A percentile compares a stretch with the other conserved stretches of the same genome.
Evolutionary conservation across 441 rosid species (phyloP).

Genomic region (Jatropha podagrica): DNA sequence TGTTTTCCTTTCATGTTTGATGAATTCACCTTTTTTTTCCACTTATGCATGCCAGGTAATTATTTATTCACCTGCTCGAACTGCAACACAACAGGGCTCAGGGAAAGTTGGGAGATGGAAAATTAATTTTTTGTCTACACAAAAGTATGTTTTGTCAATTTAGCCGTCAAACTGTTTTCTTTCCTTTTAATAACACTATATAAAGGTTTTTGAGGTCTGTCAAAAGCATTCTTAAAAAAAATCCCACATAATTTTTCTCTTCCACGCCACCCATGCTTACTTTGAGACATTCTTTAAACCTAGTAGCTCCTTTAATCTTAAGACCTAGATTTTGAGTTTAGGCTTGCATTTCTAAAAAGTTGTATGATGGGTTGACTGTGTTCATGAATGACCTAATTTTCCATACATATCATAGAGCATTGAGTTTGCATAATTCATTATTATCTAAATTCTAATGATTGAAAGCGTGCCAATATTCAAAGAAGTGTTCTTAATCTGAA

Average conservation of each 20-base stretch:
- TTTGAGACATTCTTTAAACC: no score
- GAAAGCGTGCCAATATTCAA: background rate
- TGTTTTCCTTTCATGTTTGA: background rate
- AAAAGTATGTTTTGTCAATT: constrained; percentile 47
- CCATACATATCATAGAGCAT: background rate
- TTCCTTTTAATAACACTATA: background rate
- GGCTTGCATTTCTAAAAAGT: no score
- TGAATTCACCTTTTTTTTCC: background rate
- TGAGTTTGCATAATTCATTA: background rate
- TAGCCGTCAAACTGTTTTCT: background rate
- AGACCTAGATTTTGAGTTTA: no score
- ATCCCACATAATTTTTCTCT: no score
- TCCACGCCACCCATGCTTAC: no score
- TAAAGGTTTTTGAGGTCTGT: background rate
- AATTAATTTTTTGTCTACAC: constrained; percentile 78
- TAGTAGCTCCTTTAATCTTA: no score
- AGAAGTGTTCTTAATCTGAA: background rate
- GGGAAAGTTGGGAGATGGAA: constrained; percentile 89
- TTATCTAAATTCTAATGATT: background rate
- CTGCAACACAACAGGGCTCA: constrained; percentile 88
- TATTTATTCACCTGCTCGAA: constrained; percentile 84
- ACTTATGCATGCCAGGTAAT: constrained; percentile 50
- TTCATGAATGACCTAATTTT: background rate
- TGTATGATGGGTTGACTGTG: background rate
- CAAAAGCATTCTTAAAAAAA: no score